A percentile compares a stretch with the other conserved stretches of the same genome.
These are phyloP conservation scores for Aspergillus calidoustus DNA, from an alignment of 2,329 filamentous ascomycete species.

Conservation along the genomic window DNA sequence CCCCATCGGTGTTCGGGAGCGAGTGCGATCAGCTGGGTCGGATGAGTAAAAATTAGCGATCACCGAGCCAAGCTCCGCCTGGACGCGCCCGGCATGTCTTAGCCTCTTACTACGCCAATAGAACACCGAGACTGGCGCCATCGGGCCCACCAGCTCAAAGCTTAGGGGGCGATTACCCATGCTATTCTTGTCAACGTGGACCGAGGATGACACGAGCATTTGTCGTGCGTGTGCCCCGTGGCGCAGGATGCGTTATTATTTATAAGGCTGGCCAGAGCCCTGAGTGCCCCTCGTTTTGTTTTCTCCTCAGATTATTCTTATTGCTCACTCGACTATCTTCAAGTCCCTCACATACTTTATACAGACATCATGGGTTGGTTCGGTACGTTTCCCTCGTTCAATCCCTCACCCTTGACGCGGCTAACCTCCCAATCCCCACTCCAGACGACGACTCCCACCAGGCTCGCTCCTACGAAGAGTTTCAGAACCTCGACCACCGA, in stretches of 20 bases:
- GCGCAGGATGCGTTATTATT: neutral
- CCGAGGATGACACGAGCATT: neutral
- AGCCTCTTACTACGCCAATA: neutral
- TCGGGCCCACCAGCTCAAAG: neutral
- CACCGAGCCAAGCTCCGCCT: neutral
- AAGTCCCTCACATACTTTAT: neutral
- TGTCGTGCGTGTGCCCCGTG: neutral
- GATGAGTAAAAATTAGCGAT: neutral
- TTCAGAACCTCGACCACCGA: slow-evolving; percentile 30
- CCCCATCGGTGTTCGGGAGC: too few relatives aligned
- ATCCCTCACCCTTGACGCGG: too few relatives aligned
- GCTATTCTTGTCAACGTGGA: neutral
- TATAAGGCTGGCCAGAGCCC: too few relatives aligned
- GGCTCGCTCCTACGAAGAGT: slow-evolving; percentile 15
- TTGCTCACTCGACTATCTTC: neutral
- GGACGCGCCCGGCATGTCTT: neutral
- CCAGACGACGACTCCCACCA: slow-evolving; percentile 18
- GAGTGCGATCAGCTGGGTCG: neutral
- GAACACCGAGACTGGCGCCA: too few relatives aligned
- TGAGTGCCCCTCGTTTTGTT: neutral
- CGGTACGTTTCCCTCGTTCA: slow-evolving; percentile 7
- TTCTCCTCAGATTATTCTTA: neutral
- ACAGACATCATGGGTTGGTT: slow-evolving; percentile 25
- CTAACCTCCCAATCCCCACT: neutral
- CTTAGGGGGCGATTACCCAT: neutral